These are phyloP conservation scores for Emergomyces pasteurianus DNA, from an alignment of 2,329 filamentous ascomycete genomes.

Conservation along the genomic window DNA sequence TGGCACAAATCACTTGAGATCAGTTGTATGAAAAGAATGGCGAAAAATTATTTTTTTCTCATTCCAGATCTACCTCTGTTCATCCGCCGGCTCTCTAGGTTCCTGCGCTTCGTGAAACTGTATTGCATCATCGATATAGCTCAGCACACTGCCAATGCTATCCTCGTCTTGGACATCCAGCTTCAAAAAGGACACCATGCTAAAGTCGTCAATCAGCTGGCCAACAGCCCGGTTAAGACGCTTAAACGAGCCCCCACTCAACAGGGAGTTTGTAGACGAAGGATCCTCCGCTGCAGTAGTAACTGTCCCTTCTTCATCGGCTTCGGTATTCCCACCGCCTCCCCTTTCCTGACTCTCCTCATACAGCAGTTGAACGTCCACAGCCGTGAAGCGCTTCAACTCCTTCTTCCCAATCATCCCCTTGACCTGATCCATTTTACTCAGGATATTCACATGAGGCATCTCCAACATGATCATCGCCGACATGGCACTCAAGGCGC, in stretches of 20 bases:
- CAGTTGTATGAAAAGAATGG: no score
- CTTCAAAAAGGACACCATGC: conserved; percentile 92
- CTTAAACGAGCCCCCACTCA: conserved; percentile 73
- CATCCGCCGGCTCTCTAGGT: conserved; percentile 66
- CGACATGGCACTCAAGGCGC: conserved; percentile 91
- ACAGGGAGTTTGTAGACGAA: conserved; percentile 54
- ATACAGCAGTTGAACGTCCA: conserved; percentile 70
- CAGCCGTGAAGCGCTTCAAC: conserved; percentile 78
- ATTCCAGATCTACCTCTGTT: conserved; percentile 41
- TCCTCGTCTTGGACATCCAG: conserved; percentile 85
- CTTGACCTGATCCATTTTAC: conserved; percentile 95
- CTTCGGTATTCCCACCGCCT: conserved; percentile 28
- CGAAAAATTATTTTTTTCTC: neutral
- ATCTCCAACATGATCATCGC: conserved; percentile 98
- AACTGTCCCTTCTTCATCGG: conserved; percentile 31
- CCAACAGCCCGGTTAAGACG: conserved; percentile 79
- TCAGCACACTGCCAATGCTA: conserved; percentile 71
- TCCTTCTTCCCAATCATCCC: conserved; percentile 79
- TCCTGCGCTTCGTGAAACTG: conserved; percentile 91
- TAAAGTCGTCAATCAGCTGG: conserved; percentile 88
- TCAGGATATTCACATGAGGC: conserved; percentile 89
- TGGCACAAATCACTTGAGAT: neutral
- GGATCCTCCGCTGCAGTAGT: conserved; percentile 49
- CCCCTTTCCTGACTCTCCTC: conserved; percentile 47
- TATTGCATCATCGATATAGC: conserved; percentile 88